Evolutionary conservation across 2,329 filamentous ascomycete species (phyloP).

Genomic region (Hypoxylon sp.): DNA sequence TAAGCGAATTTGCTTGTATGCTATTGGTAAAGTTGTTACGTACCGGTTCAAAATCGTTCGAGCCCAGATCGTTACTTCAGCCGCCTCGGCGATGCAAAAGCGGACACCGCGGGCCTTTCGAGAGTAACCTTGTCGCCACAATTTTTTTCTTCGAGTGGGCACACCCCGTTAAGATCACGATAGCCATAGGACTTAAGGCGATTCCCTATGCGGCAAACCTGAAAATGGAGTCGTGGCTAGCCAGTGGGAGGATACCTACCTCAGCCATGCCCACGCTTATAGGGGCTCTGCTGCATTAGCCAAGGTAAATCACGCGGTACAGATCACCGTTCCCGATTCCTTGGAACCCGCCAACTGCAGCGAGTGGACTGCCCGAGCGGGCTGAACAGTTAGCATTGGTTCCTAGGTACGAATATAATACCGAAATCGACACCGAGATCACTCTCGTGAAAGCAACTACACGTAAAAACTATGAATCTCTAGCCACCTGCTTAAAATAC

Average conservation of each 20-base stretch:
- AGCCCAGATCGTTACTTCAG: slow-evolving; percentile 19
- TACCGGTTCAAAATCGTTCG: slow-evolving; percentile 6
- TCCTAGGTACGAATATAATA: slow-evolving; percentile 21
- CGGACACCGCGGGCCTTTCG: slow-evolving; percentile 10
- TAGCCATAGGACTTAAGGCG: slow-evolving; percentile 5
- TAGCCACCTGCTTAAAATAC: slow-evolving; percentile 12
- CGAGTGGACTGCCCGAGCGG: slow-evolving; percentile 7
- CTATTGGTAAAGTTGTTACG: slow-evolving; percentile 27
- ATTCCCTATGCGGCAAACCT: slow-evolving; percentile 14
- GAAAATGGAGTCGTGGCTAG: slow-evolving; percentile 26
- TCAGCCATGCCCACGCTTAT: slow-evolving; percentile 1
- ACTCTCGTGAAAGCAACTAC: slow-evolving; percentile 8
- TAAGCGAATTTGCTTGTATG: slow-evolving; percentile 13
- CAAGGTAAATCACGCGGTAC: slow-evolving; percentile 33
- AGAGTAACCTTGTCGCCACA: slow-evolving; percentile 13
- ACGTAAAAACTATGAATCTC: slow-evolving; percentile 12
- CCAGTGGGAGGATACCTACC: slow-evolving; percentile 11
- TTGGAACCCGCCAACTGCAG: slow-evolving; percentile 4
- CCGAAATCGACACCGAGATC: slow-evolving; percentile 34
- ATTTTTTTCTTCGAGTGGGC: slow-evolving; percentile 11
- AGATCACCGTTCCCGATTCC: slow-evolving; percentile 9
- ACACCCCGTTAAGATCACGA: slow-evolving; percentile 11
- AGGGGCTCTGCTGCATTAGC: slow-evolving; percentile 29
- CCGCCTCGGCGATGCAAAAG: slow-evolving; percentile 22
- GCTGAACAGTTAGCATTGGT: slow-evolving; percentile 12